Evolutionary conservation across 352 stramenopile species (phyloP), one percentile per base, ranked within the genome.

Genomic region (Thalassiosira mediterranea): DNA sequence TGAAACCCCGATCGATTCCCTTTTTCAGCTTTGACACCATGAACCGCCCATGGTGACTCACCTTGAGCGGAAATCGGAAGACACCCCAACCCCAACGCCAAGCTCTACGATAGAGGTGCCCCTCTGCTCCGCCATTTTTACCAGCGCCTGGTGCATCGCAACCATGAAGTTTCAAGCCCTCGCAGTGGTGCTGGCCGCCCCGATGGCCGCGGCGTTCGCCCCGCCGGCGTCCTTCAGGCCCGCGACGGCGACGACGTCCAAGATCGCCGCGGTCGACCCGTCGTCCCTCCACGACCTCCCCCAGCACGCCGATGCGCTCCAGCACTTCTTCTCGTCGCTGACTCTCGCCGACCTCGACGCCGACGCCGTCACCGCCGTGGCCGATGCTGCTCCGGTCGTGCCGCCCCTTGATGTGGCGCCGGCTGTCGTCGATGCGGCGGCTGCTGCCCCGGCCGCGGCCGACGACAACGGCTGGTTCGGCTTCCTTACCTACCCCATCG

Each of bases 391-490:
- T n/a, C n/a, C n/a, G n/a, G 32, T 29, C n/a, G 13, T 34, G 31
- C 17, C 49, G 8, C 21, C 54, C 8, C n/a, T 42, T 2, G 79
- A 83, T 42, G 75, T 48, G 3, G 61, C 72, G 13, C 46, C 17
- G 15, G 78, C 60, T 5, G 38, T 46, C 17, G 52, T 51, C 51
- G 53, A 40, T 19, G 56, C 26, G n/a, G 75, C 69, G 31, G 34
- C 52, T 38, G 40, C 38, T 2, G 67, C 62, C 21, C 34, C 17
- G 5, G 76, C 61, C 19, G 66, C 51, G 11, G 59, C 60, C 25
- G 10, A 44, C 23, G 74, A 77, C 15, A 91, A 89, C 72, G 88
- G 87, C 11, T 94, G 88, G 88, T 94, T 94, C 67, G 88, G 88
- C 25, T 91, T 91, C 57, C 69, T 93, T 8, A 86, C 81, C 0